A percentile compares a stretch with the other conserved stretches of the same genome.
Conservation (phyloP, 164 flowering plant species). For the Magnolia officinalis region DNA sequence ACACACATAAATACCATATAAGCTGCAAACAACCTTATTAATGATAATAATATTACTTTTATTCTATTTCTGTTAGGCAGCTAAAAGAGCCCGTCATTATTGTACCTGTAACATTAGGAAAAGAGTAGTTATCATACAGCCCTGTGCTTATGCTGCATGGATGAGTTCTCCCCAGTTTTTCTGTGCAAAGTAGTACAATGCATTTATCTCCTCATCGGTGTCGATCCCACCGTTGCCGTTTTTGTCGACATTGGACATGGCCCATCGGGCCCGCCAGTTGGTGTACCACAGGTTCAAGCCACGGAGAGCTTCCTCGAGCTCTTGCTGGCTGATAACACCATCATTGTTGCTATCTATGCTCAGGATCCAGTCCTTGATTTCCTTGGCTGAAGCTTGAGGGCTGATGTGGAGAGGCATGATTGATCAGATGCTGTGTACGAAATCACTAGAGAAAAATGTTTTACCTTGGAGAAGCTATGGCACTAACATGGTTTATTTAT, state of each 20-base stretch:
- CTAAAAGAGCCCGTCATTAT: no score
- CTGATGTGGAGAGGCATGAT: background rate
- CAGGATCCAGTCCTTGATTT: background rate
- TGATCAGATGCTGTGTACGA: no score
- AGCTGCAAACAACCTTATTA: background rate
- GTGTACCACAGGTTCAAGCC: background rate
- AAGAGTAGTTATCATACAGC: background rate
- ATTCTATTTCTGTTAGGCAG: background rate
- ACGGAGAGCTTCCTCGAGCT: background rate
- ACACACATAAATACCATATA: no score
- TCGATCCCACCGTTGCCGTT: background rate
- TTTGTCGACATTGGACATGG: background rate
- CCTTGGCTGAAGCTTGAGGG: background rate
- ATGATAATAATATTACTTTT: background rate
- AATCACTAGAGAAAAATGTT: no score
- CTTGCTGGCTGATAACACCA: background rate
- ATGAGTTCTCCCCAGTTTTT: background rate
- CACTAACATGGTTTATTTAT: no score
- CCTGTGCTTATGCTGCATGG: background rate
- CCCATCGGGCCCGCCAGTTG: background rate
- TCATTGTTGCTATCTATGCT: background rate
- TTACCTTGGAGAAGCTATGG: no score
- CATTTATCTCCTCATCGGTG: background rate
- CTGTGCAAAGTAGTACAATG: background rate
- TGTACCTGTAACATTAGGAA: no score